phyloP scores from a whole-genome alignment of 2,329 filamentous ascomycete genomes.

The Aspergillus caelatus region DNA sequence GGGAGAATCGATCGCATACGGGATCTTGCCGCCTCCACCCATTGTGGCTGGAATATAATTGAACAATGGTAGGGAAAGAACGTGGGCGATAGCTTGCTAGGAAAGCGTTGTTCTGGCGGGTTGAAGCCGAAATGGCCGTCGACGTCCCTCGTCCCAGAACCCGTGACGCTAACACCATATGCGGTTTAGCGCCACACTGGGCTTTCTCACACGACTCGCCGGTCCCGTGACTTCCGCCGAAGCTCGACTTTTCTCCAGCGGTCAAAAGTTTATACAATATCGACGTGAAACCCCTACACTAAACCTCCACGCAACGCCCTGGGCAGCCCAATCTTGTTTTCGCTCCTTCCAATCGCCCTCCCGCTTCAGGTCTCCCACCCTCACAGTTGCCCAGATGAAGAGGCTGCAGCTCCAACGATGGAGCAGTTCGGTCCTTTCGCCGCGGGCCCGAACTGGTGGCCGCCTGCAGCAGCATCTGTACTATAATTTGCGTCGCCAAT shows the following conservation, averaged over 20 bases:
- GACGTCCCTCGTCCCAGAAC: slow-evolving; percentile 29
- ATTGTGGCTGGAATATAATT: slow-evolving; percentile 39
- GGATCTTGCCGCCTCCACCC: slow-evolving; percentile 80
- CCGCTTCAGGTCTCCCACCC: slow-evolving; percentile 10
- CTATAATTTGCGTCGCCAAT: slow-evolving; percentile 43
- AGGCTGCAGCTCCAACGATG: slow-evolving; percentile 55
- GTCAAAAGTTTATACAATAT: slow-evolving; percentile 25
- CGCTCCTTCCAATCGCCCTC: slow-evolving; percentile 7
- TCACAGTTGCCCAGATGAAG: slow-evolving; percentile 48
- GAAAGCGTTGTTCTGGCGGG: slow-evolving; percentile 27
- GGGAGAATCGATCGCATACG: slow-evolving; percentile 55
- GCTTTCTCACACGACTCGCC: slow-evolving; percentile 33
- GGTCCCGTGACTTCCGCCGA: slow-evolving; percentile 42
- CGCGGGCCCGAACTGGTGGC: slow-evolving; percentile 47
- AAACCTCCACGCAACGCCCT: slow-evolving; percentile 19
- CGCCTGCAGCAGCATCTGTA: slow-evolving; percentile 41
- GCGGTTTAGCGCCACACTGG: slow-evolving; percentile 29
- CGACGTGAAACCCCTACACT: slow-evolving; percentile 13
- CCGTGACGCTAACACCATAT: slow-evolving; percentile 30
- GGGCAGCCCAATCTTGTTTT: slow-evolving; percentile 22
- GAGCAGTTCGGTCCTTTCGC: slow-evolving; percentile 54
- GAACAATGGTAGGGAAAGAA: slow-evolving; percentile 24
- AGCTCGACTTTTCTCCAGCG: slow-evolving; percentile 42
- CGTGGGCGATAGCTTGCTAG: slow-evolving; percentile 26
- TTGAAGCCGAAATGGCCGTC: slow-evolving; percentile 36